Evolutionary conservation across 805 yeast species (phyloP).

Genomic region (Myxozyma geophila): DNA sequence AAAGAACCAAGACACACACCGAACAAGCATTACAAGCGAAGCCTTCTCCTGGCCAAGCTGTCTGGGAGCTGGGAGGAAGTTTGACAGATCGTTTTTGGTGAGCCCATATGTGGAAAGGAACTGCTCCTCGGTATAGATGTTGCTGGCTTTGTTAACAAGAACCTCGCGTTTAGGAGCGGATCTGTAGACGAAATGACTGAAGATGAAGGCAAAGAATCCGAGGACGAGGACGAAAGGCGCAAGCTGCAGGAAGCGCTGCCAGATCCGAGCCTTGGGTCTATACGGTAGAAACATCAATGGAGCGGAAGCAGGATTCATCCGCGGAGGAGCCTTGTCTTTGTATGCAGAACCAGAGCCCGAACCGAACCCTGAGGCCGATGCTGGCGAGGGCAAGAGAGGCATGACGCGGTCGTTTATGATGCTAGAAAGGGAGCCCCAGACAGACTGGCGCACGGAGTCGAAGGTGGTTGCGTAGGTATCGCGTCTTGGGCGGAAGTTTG

Average conservation of each 20-base stretch:
- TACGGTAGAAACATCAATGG: constrained; percentile 7
- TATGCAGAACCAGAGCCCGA: constrained; percentile 3
- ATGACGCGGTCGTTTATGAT: constrained; percentile 1
- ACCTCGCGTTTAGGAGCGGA: constrained; percentile 9
- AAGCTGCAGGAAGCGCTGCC: constrained; percentile 13
- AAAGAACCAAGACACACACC: constrained; percentile 44
- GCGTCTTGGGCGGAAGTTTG: constrained; percentile 10
- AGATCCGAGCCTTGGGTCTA: constrained; percentile 2
- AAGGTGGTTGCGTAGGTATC: not conserved
- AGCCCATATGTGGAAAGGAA: constrained; percentile 19
- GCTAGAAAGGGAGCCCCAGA: constrained; percentile 1
- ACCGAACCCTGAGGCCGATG: not conserved
- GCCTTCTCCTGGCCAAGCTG: constrained; percentile 71
- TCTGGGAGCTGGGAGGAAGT: constrained; percentile 17
- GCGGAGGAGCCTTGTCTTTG: constrained; percentile 24
- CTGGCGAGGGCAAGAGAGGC: constrained; percentile 4
- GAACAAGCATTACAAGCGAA: constrained; percentile 80
- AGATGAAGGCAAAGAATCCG: constrained; percentile 13
- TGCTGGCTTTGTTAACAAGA: not conserved
- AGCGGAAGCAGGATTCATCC: constrained; percentile 11
- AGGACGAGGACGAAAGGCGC: constrained; percentile 12
- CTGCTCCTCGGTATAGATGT: constrained; percentile 21
- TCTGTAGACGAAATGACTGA: constrained; percentile 1
- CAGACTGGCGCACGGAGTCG: not conserved
- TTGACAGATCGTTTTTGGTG: constrained; percentile 18